Evolutionary conservation across 441 rosid species (phyloP), one percentile per base, ranked within the genome.

Genomic region (Gossypium lobatum): DNA sequence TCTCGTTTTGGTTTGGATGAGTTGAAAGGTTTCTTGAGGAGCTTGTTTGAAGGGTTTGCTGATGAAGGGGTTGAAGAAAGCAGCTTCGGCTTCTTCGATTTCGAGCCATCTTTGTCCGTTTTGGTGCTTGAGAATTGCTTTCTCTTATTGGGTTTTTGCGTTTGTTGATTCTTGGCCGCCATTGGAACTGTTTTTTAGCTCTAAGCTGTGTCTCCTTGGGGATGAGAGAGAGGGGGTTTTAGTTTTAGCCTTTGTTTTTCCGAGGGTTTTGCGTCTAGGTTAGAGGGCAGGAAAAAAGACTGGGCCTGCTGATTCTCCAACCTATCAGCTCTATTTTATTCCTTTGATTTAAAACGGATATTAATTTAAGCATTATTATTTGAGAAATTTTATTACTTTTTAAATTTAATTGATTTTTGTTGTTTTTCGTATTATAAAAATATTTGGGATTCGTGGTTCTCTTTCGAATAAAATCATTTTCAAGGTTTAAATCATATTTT

Each of bases 81-180:
- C 11, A 85, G 76, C 89, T 82, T 93, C 16, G 80, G 90, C 78
- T 85, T 91, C 85, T 91, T 95, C 1, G 82, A 80, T 25, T 73
- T 21, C 4, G 81, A 79, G 62, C 74, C 66, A 4, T 48, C 70
- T 0, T 62, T 58, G 11, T 75, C 76, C 6, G 57, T 3, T 60
- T 88, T 86, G n/a, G 81, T 78, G 78, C 73, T 78, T 73, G 74
- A 70, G 17, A 14, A 74, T 53, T 64, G 76, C 79, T 87, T 92
- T 64, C 97, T 86, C 90, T 95, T 92, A 58, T 59, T 79, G 57
- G 84, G 28, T 73, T 82, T 85, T 71, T 60, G 78, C 64, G 59
- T 6, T 9, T 77, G 79, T 45, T 66, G 72, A 48, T 83, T 84
- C 80, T 83, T 86, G 69, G 87, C 80, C 83, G 90, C 88, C 98